These are phyloP conservation scores for Starmera caribaea DNA, from an alignment of 805 yeast genomes.

Conservation along the genomic window DNA sequence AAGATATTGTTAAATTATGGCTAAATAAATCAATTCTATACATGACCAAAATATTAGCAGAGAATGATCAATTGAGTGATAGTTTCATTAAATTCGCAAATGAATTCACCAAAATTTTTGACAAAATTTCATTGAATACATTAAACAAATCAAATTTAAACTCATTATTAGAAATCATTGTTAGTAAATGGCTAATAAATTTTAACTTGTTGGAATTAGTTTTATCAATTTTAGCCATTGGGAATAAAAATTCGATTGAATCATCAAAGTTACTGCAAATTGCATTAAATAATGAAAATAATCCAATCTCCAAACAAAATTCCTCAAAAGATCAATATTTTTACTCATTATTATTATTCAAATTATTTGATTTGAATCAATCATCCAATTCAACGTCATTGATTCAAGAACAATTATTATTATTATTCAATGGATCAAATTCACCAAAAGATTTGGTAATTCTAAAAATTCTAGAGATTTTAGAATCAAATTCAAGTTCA, in stretches of 20 bases:
- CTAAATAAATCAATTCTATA: slow-evolving; percentile 45
- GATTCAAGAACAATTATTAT: slow-evolving; percentile 40
- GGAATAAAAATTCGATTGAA: slow-evolving; percentile 27
- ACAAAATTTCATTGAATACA: slow-evolving; percentile 18
- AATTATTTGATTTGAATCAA: slow-evolving; percentile 39
- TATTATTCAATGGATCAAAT: slow-evolving; percentile 54
- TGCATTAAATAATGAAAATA: slow-evolving; percentile 42
- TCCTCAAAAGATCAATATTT: slow-evolving; percentile 26
- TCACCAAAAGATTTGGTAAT: slow-evolving; percentile 53
- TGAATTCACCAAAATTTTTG: slow-evolving; percentile 23
- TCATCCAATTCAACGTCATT: slow-evolving; percentile 34
- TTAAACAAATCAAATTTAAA: slow-evolving; percentile 41
- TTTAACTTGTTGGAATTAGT: slow-evolving; percentile 36
- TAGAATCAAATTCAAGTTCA: slow-evolving; percentile 43
- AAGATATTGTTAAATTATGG: slow-evolving; percentile 32
- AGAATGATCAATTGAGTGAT: slow-evolving; percentile 21
- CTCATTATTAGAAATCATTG: slow-evolving; percentile 56
- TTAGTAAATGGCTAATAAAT: slow-evolving; percentile 38
- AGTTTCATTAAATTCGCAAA: slow-evolving; percentile 24
- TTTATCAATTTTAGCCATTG: slow-evolving; percentile 27
- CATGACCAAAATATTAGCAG: slow-evolving; percentile 57
- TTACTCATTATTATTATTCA: slow-evolving; percentile 36
- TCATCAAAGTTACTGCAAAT: slow-evolving; percentile 52
- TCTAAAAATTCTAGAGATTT: slow-evolving; percentile 38
- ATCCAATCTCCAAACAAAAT: slow-evolving; percentile 16